Percentiles rank a stretch among this genome's conserved stretches.
phyloP scores from a whole-genome alignment of 306 rosid species.

The Vigna trinervia region DNA sequence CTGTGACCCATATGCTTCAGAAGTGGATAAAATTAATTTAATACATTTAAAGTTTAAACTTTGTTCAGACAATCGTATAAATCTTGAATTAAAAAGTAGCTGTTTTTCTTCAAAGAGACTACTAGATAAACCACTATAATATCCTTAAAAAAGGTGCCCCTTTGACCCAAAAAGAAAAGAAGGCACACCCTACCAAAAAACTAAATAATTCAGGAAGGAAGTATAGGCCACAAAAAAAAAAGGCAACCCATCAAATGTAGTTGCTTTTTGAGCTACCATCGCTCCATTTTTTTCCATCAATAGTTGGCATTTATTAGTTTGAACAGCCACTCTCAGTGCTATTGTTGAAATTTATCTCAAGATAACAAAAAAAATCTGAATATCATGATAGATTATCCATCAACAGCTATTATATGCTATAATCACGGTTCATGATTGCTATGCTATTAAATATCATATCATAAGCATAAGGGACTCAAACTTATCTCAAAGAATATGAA shows the following conservation, averaged over 20 bases:
- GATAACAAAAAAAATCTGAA: not conserved
- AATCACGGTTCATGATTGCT: constrained; percentile 21
- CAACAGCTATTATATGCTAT: constrained; percentile 9
- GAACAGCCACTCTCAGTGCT: not conserved
- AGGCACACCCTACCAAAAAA: not conserved
- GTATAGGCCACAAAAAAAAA: not conserved
- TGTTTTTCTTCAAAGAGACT: too few relatives aligned
- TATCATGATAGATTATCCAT: not conserved
- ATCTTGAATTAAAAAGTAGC: too few relatives aligned
- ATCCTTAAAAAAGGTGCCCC: not conserved
- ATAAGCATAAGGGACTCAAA: constrained; percentile 32
- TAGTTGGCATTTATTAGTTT: not conserved
- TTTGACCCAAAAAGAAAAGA: not conserved
- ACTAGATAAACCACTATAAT: too few relatives aligned
- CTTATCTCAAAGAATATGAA: constrained; percentile 35
- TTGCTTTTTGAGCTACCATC: not conserved
- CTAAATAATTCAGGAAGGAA: not conserved
- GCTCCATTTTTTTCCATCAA: not conserved
- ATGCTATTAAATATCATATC: constrained; percentile 21
- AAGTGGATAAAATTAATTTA: too few relatives aligned
- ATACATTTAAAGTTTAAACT: too few relatives aligned
- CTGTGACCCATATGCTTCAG: too few relatives aligned
- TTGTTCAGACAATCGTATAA: too few relatives aligned
- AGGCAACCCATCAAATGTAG: not conserved
- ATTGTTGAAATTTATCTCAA: not conserved